Conservation (phyloP, 805 yeast genomes). For the Candida loeiensis region DNA sequence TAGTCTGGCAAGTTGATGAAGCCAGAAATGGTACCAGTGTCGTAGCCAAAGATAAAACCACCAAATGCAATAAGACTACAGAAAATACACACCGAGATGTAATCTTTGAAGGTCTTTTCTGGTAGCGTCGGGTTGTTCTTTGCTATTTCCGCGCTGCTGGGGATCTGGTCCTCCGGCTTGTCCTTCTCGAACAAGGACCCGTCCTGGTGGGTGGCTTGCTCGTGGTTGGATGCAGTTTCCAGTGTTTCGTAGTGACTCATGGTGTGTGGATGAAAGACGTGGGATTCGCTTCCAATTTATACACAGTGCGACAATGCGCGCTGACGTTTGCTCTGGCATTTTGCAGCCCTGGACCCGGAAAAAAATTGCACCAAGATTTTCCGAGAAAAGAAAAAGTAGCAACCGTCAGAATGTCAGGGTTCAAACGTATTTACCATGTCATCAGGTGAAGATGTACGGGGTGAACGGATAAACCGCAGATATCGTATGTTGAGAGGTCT, state of each 20-base stretch:
- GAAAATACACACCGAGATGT: slow-evolving; percentile 15
- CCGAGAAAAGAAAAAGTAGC: slow-evolving; percentile 1
- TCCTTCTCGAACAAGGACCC: slow-evolving; percentile 1
- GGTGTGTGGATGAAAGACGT: neutral
- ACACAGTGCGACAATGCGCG: neutral
- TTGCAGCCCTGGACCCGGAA: slow-evolving; percentile 4
- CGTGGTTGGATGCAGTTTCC: slow-evolving; percentile 1
- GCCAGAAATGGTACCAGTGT: slow-evolving; percentile 30
- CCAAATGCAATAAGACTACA: slow-evolving; percentile 26
- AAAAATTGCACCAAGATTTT: slow-evolving; percentile 1
- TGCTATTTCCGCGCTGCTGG: slow-evolving; percentile 9
- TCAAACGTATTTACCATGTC: neutral
- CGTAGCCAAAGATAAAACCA: slow-evolving; percentile 28
- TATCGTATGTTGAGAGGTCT: no score
- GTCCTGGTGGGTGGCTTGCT: neutral
- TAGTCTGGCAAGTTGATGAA: slow-evolving; percentile 26
- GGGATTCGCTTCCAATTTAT: neutral
- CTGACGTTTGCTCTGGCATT: neutral
- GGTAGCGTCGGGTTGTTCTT: slow-evolving; percentile 21
- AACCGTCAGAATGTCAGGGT: neutral
- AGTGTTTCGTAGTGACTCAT: slow-evolving; percentile 1
- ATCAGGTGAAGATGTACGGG: neutral
- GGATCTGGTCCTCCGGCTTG: slow-evolving; percentile 1
- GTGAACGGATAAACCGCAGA: neutral
- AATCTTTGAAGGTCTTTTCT: slow-evolving; percentile 31